Conservation (phyloP, 2,329 filamentous ascomycete species). For the Thielaviopsis populi region DNA sequence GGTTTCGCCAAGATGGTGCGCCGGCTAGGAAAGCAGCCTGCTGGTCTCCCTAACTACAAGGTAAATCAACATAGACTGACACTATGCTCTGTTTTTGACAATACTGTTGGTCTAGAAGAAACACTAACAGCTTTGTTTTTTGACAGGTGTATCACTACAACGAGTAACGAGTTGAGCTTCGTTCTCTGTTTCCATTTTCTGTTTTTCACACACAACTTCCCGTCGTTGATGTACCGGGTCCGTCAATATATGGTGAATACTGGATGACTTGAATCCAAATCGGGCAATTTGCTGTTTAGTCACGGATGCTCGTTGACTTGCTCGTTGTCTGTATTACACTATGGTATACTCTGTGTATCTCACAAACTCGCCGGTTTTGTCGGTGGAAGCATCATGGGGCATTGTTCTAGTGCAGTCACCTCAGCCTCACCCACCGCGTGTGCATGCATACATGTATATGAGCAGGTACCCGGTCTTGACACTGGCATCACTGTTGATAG, state of each 20-base stretch:
- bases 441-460: background rate
- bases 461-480: background rate
- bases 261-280: constrained; percentile 3
- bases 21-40: constrained; percentile 69
- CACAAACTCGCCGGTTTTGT: background rate
- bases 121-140: constrained; percentile 15
- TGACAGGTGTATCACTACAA: constrained; percentile 75
- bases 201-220: constrained; percentile 4
- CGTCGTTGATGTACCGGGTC: background rate
- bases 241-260: constrained; percentile 6
- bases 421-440: background rate
- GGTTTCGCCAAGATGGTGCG: constrained; percentile 96
- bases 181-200: background rate
- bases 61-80: constrained; percentile 35
- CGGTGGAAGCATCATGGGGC: background rate
- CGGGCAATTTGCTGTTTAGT: background rate
- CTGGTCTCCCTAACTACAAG: constrained; percentile 92
- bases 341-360: background rate
- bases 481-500: background rate
- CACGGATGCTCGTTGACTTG: background rate
- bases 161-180: constrained; percentile 39
- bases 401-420: background rate
- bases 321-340: background rate
- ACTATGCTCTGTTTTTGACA: no score
- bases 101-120: background rate